These are phyloP conservation scores for Cryptosporidium bovis DNA, from an alignment of 169 alveolate genomes.

Conservation along the genomic window DNA sequence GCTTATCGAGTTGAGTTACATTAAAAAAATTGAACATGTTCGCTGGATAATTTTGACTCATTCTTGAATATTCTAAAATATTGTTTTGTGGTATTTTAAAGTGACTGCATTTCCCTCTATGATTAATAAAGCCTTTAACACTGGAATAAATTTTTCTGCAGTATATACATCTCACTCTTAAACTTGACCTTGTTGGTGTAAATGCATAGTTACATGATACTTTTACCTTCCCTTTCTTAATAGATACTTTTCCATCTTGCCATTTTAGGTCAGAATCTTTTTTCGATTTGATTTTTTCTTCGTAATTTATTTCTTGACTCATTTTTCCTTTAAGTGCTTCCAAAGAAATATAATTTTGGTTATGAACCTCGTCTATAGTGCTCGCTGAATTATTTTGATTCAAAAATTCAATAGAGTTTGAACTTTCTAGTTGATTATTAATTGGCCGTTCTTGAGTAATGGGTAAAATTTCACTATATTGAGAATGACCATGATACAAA, in stretches of 20 bases:
- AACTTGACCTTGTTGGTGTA: conserved; percentile 69
- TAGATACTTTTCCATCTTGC: conserved; percentile 70
- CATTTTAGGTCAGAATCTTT: conserved; percentile 14
- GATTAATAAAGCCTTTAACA: conserved; percentile 46
- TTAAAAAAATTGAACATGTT: neutral
- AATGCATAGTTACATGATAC: conserved; percentile 61
- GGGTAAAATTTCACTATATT: conserved; percentile 12
- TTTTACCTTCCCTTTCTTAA: conserved; percentile 45
- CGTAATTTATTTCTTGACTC: conserved; percentile 41
- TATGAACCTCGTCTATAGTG: conserved; percentile 12
- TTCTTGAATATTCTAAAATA: neutral
- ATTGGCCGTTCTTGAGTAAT: conserved; percentile 22
- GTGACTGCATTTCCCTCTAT: conserved; percentile 38
- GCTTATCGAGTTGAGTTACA: conserved; percentile 3
- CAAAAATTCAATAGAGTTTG: conserved; percentile 1
- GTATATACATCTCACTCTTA: conserved; percentile 55
- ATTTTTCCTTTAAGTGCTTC: conserved; percentile 47
- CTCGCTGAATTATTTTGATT: conserved; percentile 3
- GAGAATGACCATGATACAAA: conserved; percentile 9
- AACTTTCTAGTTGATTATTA: neutral
- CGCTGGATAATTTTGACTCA: neutral
- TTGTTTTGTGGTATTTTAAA: conserved; percentile 18
- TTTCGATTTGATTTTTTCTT: conserved; percentile 27
- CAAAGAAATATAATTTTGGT: conserved; percentile 25
- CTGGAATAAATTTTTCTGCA: conserved; percentile 51